Conservation (phyloP, 2,329 filamentous ascomycete species). For the Elsinoe ampelina region DNA sequence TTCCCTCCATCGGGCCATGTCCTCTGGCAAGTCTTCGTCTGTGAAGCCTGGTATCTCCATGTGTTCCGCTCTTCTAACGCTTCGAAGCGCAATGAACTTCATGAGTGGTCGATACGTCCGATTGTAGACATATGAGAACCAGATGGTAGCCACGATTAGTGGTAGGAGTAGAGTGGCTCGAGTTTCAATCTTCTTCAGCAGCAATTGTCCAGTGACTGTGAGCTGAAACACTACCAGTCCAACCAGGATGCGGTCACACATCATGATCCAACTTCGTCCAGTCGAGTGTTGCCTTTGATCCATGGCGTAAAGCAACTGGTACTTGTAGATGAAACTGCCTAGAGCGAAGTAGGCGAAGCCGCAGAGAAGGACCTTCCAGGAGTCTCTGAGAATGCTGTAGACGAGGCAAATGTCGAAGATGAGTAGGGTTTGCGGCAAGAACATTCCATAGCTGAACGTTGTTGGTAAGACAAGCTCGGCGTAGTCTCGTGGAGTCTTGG, state of each 20-base stretch:
- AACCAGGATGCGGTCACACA: constrained; percentile 81
- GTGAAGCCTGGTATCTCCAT: constrained; percentile 33
- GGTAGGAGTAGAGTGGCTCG: constrained; percentile 66
- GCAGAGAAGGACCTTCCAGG: constrained; percentile 71
- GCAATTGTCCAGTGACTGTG: constrained; percentile 80
- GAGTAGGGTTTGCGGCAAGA: constrained; percentile 81
- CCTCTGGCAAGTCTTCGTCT: constrained; percentile 33
- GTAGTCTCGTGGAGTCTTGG: constrained; percentile 83
- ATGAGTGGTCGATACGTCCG: constrained; percentile 80
- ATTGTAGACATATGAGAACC: constrained; percentile 79
- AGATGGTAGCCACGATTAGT: constrained; percentile 68
- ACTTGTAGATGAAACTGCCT: constrained; percentile 88
- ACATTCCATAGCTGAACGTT: constrained; percentile 91
- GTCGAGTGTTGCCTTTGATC: constrained; percentile 92
- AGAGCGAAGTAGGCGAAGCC: constrained; percentile 76
- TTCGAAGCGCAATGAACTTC: constrained; percentile 82
- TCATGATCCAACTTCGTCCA: constrained; percentile 90
- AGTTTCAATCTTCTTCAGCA: constrained; percentile 62
- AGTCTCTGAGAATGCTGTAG: constrained; percentile 76
- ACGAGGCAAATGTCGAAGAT: constrained; percentile 93
- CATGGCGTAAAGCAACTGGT: constrained; percentile 97
- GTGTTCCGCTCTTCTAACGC: constrained; percentile 57
- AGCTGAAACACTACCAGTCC: constrained; percentile 83
- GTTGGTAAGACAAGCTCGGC: constrained; percentile 73
- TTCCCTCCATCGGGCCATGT: constrained; percentile 25